Evolutionary conservation across 805 yeast genomes (phyloP).

Genomic region (Candida broadrunensis): DNA sequence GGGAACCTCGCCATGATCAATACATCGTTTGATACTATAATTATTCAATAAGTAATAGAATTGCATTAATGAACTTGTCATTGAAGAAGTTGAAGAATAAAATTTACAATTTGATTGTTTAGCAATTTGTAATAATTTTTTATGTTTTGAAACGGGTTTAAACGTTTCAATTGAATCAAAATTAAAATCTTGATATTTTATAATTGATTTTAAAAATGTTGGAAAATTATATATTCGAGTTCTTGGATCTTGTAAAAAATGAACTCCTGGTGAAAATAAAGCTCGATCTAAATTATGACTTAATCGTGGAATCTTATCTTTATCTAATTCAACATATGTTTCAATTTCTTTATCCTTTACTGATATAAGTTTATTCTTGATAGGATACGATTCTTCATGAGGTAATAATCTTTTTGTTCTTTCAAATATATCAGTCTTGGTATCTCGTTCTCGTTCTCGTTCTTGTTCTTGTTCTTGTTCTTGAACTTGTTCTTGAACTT

Average conservation of each 20-base stretch:
- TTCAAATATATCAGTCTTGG: too few relatives aligned
- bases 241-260: constrained; percentile 73
- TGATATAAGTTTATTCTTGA: background rate
- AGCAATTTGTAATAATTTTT: constrained; percentile 48
- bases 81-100: constrained; percentile 82
- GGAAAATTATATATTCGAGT: constrained; percentile 70
- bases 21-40: constrained; percentile 16
- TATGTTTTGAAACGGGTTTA: constrained; percentile 68
- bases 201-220: constrained; percentile 55
- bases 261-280: constrained; percentile 78
- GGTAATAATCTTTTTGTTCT: background rate
- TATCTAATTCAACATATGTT: constrained; percentile 15
- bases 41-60: constrained; percentile 67
- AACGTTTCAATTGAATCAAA: constrained; percentile 55
- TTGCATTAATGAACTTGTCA: constrained; percentile 75
- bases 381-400: too few relatives aligned
- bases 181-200: constrained; percentile 64
- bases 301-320: constrained; percentile 48
- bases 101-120: constrained; percentile 34
- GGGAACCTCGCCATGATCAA: constrained; percentile 39
- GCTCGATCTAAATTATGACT: constrained; percentile 69
- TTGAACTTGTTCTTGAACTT: too few relatives aligned
- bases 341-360: constrained; percentile 6
- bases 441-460: too few relatives aligned
- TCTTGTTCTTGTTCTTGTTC: too few relatives aligned